Conservation (phyloP, 495 filamentous ascomycete species). For the Penicillium paradoxum region DNA sequence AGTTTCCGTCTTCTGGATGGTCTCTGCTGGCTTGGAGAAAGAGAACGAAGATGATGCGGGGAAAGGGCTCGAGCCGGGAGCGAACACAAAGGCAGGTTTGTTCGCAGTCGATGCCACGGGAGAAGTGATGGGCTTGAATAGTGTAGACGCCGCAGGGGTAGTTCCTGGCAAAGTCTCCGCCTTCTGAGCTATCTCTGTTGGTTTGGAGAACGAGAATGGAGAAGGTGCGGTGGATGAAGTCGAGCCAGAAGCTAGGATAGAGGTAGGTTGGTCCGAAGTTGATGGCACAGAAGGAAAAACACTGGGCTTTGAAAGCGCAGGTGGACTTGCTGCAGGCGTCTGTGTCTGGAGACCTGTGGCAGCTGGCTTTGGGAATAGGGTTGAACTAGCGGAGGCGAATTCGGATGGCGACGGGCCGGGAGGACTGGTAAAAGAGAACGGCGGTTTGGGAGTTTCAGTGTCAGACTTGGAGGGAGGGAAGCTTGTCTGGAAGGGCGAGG, state of each 20-base stretch:
- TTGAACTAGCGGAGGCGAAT: neutral
- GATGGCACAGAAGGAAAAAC: neutral
- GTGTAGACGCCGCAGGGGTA: neutral
- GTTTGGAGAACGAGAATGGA: conserved; percentile 13
- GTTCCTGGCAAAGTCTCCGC: neutral
- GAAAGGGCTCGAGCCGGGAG: neutral
- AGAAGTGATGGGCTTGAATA: neutral
- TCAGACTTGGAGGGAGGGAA: neutral
- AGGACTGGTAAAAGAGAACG: neutral
- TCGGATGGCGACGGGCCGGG: neutral
- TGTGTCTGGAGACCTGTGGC: neutral
- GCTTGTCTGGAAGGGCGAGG: neutral
- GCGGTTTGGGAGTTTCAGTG: neutral
- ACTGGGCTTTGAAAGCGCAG: neutral
- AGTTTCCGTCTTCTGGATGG: neutral
- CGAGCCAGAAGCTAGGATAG: neutral
- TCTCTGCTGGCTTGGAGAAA: conserved; percentile 11
- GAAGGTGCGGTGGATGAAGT: conserved; percentile 5
- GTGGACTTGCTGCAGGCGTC: neutral
- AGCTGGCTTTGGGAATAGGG: neutral
- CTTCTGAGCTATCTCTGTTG: conserved; percentile 3
- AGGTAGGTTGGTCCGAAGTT: neutral
- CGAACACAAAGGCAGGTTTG: neutral
- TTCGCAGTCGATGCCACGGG: neutral
- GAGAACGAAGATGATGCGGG: conserved; percentile 10